Evolutionary conservation across 1,139 yeast genomes (phyloP), one percentile per base, ranked within the genome.

Genomic region (Saccharomyces hybrid): DNA sequence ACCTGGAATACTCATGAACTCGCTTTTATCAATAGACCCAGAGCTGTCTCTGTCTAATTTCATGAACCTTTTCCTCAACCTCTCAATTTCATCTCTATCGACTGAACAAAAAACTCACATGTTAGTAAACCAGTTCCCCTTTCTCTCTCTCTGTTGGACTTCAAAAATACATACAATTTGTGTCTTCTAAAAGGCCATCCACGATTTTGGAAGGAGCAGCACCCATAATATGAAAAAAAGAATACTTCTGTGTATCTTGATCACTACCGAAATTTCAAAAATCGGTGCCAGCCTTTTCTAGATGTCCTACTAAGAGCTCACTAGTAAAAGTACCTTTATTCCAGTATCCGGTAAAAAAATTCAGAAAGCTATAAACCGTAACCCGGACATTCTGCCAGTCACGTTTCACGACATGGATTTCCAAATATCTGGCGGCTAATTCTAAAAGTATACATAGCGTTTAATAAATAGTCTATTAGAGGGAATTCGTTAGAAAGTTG

Each of bases 1-100:
- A 0, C 97, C 97, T 0, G 99, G 99, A 50, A 95, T 91, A 2
- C 91, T 82, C 65, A 91, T 77, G 67, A 95, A 93, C 72, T 95
- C 99, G 51, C 82, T 83, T 62, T 86, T 86, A 58, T 93, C 98
- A 48, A 95, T 88, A 23, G 96, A 84, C 1, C 99, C 99, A 3
- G 91, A 84, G 53, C 90, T 86, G 70, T 95, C 98, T 60, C 86
- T 84, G 71, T 95, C 99, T 52, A 95, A 76, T 69, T 95, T 95
- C 95, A 91, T 88, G 70, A 95, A 95, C 61, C 99, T 77, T 67
- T 90, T 90, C 58, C 96, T 82, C 58, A 95, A 76, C 58, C 99
- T 78, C 68, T 91, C 96, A 52, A 95, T 87, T 68, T 95, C 99
- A 60, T 89, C 97, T 53, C 86, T 79, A 58, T 88, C 91, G 69